These are phyloP conservation scores for Clonostachys rosea DNA, from an alignment of 2,329 filamentous ascomycete genomes.

Conservation along the genomic window DNA sequence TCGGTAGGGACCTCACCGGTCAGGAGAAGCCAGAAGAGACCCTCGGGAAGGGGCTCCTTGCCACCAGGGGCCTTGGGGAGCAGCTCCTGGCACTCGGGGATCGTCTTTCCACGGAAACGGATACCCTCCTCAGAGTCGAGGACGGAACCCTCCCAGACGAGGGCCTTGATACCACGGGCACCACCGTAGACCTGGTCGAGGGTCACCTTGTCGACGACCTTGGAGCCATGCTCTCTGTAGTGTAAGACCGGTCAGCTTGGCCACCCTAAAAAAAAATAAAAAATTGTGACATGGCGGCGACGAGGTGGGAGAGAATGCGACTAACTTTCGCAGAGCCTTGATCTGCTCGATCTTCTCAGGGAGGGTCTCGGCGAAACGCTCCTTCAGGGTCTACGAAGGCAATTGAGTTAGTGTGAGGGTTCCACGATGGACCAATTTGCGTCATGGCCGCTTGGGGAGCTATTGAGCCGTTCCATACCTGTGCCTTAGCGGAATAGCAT, in stretches of 20 bases:
- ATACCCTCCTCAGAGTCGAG: constrained; percentile 99
- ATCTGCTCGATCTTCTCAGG: constrained; percentile 98
- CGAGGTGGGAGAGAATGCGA: constrained; percentile 6
- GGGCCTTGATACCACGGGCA: constrained; percentile 96
- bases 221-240: constrained; percentile 83
- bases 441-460: too few species aligned
- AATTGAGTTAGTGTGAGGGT: neutral
- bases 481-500: constrained; percentile 89
- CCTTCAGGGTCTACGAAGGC: constrained; percentile 79
- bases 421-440: neutral
- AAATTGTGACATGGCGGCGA: neutral
- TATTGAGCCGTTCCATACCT: constrained; percentile 49
- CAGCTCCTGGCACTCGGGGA: constrained; percentile 96
- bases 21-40: constrained; percentile 99
- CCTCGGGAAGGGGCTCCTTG: constrained; percentile 95
- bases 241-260: neutral
- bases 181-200: constrained; percentile 99
- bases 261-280: neutral
- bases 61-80: constrained; percentile 96
- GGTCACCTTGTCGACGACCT: constrained; percentile 95
- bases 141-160: constrained; percentile 98
- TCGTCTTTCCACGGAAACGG: constrained; percentile 98
- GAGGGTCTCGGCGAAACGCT: constrained; percentile 93
- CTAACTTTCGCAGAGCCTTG: constrained; percentile 95
- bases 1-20: constrained; percentile 96